A percentile compares a stretch with the other conserved stretches of the same genome.
Evolutionary conservation across 129 eudicot species (phyloP).

Genomic region (Flaveria ramosissima): DNA sequence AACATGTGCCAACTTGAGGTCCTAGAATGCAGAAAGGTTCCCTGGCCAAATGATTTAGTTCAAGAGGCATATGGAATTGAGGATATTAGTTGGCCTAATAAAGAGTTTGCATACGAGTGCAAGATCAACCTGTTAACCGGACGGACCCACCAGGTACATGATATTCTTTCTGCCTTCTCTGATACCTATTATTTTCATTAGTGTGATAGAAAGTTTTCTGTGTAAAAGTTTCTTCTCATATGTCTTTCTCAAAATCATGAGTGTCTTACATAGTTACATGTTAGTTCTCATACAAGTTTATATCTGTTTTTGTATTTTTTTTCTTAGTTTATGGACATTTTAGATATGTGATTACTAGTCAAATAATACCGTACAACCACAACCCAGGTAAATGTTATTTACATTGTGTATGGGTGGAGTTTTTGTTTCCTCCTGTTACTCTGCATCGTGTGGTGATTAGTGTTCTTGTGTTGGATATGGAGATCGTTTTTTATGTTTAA

Average conservation of each 20-base stretch:
- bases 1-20: slow-evolving; percentile 85
- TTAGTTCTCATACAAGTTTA: not conserved
- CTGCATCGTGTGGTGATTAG: not conserved
- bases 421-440: not conserved
- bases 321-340: not conserved
- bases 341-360: not conserved
- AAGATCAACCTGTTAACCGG: slow-evolving; percentile 86
- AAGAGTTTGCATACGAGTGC: slow-evolving; percentile 84
- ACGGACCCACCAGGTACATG: slow-evolving; percentile 91
- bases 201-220: not conserved
- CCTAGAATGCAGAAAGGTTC: slow-evolving; percentile 78
- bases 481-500: not conserved
- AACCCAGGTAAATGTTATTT: not conserved
- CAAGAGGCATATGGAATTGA: slow-evolving; percentile 50
- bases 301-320: not conserved
- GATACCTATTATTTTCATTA: not conserved
- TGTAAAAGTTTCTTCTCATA: slow-evolving; percentile 3
- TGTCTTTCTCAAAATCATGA: not conserved
- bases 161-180: not conserved
- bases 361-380: not conserved
- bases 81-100: slow-evolving; percentile 77
- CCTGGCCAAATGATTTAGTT: slow-evolving; percentile 63
- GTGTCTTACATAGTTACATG: not conserved
- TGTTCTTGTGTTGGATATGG: not conserved
- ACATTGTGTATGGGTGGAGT: not conserved